Percentiles rank a stretch among this genome's conserved stretches.
phyloP scores from a whole-genome alignment of 257 asterid species.

The Solanum chmielewskii region DNA sequence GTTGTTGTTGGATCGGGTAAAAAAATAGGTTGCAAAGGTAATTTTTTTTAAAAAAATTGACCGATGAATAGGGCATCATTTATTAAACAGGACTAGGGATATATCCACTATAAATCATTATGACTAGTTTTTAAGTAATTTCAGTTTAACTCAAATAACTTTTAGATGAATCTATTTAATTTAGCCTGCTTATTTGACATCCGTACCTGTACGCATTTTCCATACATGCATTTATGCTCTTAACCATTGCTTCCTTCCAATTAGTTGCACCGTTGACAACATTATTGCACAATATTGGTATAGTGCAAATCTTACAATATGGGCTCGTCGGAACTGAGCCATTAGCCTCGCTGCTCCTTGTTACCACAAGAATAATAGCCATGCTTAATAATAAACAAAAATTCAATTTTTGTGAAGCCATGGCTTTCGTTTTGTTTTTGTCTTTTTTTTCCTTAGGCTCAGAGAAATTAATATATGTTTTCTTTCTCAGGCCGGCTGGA shows the following conservation, averaged over 20 bases:
- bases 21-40: no score
- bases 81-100: no score
- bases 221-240: background rate
- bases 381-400: background rate
- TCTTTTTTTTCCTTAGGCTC: background rate
- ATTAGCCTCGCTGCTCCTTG: background rate
- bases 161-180: background rate
- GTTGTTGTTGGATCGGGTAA: no score
- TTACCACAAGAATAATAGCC: background rate
- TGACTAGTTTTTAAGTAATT: background rate
- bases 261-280: constrained; percentile 8
- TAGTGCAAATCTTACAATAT: background rate
- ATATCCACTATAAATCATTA: background rate
- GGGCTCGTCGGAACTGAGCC: background rate
- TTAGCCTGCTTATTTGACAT: background rate
- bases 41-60: no score
- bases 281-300: background rate
- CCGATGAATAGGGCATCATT: no score
- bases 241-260: constrained; percentile 8
- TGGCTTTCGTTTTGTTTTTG: background rate
- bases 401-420: background rate
- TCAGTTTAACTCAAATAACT: background rate
- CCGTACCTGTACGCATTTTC: background rate
- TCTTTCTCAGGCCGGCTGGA: background rate
- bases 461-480: background rate